These are phyloP conservation scores for Protomyces pachydermus DNA, from an alignment of 1,139 yeast species.

Conservation along the genomic window DNA sequence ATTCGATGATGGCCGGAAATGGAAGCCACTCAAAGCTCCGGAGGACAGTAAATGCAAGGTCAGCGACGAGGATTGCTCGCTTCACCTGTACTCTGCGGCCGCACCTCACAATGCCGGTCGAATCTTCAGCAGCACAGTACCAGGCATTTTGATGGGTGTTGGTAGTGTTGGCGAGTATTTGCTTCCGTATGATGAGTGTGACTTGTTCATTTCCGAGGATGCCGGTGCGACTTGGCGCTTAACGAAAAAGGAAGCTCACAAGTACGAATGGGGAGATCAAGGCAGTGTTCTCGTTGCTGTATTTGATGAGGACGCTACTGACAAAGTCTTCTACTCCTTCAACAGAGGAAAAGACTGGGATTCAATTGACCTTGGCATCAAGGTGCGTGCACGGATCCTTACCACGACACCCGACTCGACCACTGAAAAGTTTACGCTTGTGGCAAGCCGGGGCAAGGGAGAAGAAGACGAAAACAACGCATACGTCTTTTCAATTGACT, in stretches of 20 bases:
- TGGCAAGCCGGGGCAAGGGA: conserved; percentile 46
- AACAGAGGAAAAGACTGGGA: conserved; percentile 74
- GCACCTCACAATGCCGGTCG: conserved; percentile 55
- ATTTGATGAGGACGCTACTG: conserved; percentile 41
- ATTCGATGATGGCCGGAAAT: conserved; percentile 60
- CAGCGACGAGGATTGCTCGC: conserved; percentile 49
- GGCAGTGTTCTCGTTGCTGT: conserved; percentile 71
- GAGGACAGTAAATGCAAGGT: conserved; percentile 42
- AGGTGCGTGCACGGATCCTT: conserved; percentile 47
- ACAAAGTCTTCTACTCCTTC: conserved; percentile 50
- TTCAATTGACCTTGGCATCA: conserved; percentile 47
- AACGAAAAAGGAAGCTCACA: conserved; percentile 53
- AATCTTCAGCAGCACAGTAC: conserved; percentile 54
- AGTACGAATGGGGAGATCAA: conserved; percentile 67
- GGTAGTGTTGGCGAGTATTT: conserved; percentile 40
- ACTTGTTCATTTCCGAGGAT: conserved; percentile 61
- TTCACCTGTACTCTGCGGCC: conserved; percentile 51
- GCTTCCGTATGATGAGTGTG: conserved; percentile 36
- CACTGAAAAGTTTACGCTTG: conserved; percentile 54
- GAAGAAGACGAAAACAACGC: conserved; percentile 32
- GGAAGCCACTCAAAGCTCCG: conserved; percentile 50
- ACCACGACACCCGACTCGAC: conserved; percentile 72
- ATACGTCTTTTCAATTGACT: conserved; percentile 53
- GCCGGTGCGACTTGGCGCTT: conserved; percentile 70
- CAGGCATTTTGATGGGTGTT: conserved; percentile 60